Percentiles rank a stretch among this genome's conserved stretches.
These are phyloP conservation scores for Paraphaeosphaeria sporulosa DNA, from an alignment of 2,329 filamentous ascomycete genomes.

Conservation along the genomic window DNA sequence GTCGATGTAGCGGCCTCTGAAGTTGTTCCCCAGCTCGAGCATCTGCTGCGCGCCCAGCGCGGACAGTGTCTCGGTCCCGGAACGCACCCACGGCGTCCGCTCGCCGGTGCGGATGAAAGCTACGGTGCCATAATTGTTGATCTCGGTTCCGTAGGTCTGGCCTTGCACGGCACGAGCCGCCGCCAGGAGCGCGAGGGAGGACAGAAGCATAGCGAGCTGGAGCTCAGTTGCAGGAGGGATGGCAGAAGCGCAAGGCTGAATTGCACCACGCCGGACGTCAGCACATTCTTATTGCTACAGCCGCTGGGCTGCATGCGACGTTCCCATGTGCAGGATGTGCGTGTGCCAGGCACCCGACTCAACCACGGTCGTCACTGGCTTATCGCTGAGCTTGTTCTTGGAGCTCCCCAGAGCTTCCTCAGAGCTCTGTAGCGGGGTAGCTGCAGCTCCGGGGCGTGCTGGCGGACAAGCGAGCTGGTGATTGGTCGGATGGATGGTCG, in stretches of 20 bases:
- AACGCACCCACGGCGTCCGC: conserved; percentile 54
- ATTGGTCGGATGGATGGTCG: not conserved
- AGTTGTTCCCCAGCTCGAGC: conserved; percentile 57
- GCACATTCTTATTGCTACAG: conserved; percentile 20
- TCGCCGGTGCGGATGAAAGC: conserved; percentile 64
- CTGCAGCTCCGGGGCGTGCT: conserved; percentile 11
- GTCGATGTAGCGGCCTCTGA: conserved; percentile 62
- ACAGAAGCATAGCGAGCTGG: conserved; percentile 33
- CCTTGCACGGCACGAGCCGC: conserved; percentile 34
- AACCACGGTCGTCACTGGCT: not conserved
- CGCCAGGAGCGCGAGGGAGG: conserved; percentile 33
- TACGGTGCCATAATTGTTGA: conserved; percentile 57
- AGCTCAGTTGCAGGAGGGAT: conserved; percentile 9
- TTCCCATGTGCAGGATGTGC: not conserved
- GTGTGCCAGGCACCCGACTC: not conserved
- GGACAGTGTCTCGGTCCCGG: conserved; percentile 53
- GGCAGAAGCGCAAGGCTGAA: conserved; percentile 12
- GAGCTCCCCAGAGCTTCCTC: not conserved
- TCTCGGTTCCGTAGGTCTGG: conserved; percentile 20
- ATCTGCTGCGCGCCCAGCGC: conserved; percentile 64
- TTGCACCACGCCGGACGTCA: not conserved
- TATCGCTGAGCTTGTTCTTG: conserved; percentile 3
- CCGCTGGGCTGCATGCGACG: not conserved
- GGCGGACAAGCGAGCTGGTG: not conserved
- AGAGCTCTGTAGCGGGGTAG: conserved; percentile 16